These are phyloP conservation scores for Diddensiella caesifluorescens DNA, from an alignment of 805 yeast genomes.

Conservation along the genomic window DNA sequence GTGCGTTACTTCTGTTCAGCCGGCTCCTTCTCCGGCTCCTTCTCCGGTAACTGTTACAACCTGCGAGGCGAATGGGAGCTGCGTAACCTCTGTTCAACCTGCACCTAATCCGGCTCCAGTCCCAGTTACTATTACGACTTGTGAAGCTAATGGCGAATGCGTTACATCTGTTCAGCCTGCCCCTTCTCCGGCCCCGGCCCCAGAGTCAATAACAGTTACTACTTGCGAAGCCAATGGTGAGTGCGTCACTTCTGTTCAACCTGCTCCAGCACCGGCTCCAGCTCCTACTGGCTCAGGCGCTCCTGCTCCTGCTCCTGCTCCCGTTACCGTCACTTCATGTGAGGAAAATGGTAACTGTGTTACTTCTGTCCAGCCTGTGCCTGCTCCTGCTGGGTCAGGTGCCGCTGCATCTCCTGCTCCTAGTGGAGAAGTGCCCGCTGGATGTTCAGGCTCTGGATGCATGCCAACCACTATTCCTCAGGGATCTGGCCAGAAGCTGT, in stretches of 20 bases:
- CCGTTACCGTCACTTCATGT: background rate
- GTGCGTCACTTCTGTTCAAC: background rate
- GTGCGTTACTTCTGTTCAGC: constrained; percentile 4
- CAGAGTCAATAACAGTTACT: background rate
- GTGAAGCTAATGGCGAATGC: constrained; percentile 1
- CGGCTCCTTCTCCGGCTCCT: constrained; percentile 2
- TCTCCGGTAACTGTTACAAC: constrained; percentile 2
- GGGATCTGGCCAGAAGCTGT: background rate
- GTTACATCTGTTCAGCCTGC: background rate
- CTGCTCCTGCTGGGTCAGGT: background rate
- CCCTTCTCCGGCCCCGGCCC: background rate
- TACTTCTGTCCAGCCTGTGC: background rate
- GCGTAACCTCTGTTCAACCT: background rate
- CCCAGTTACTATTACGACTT: constrained; percentile 1
- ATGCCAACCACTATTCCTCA: background rate
- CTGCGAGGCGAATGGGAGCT: background rate
- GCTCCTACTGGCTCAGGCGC: background rate
- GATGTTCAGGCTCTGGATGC: constrained; percentile 6
- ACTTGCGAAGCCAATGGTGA: background rate
- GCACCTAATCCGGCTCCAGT: constrained; percentile 3
- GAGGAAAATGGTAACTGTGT: background rate
- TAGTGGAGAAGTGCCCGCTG: background rate
- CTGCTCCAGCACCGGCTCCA: background rate
- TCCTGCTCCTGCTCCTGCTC: constrained; percentile 2
- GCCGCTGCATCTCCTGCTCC: background rate